Base-by-base conservation (phyloP, 23 red algal genomes). In the Gracilaria domingensis region DNA sequence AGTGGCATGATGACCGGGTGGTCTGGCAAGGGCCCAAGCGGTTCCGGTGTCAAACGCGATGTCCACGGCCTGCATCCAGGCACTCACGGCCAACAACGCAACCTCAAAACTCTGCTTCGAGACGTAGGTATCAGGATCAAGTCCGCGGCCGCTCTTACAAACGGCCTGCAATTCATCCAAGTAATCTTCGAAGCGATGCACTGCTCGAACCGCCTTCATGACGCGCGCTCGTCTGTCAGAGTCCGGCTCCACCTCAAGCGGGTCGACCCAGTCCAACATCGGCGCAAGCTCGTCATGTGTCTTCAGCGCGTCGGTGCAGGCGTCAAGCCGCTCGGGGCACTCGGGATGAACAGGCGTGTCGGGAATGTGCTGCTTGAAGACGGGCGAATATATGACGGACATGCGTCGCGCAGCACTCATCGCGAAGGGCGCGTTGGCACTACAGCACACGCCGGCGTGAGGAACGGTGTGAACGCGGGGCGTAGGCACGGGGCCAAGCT, bases 1-100 rank as follows among this genome's bases (percentile, higher is more conserved):
- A n/a, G 91, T 99, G 6, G 97, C 97, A 58, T 99, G 97, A 87
- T 99, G 97, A 21, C 97, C 97, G 20, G 97, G 97, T 38, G 97
- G 97, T 33, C 97, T 82, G 12, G 90, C 70, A 23, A 96, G 89
- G 16, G 79, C 89, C 89, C 89, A 92, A 20, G 77, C 79, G 17
- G 57, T 56, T 18, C 57, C 34, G 2, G 55, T 69, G 34, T 80
- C 84, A 24, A 93, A 75, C 0, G 81, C 96, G 8, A 66, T 7
- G 73, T 98, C 95, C 12, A 92, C 88, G 16, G 91, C 97, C 25
- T 95, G 80, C 90, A 99, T 65, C 94, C 89, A 95, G 14, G 94
- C 94, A 21, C 73, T 45, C 5, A 80, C 91, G 0, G 97, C 94
- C 9, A 95, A 65, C 26, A 95, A 75, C 24, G 93, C 94, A 30